Evolutionary conservation across 441 rosid species (phyloP), one percentile per base, ranked within the genome.

Genomic region (Brassica balearica): DNA sequence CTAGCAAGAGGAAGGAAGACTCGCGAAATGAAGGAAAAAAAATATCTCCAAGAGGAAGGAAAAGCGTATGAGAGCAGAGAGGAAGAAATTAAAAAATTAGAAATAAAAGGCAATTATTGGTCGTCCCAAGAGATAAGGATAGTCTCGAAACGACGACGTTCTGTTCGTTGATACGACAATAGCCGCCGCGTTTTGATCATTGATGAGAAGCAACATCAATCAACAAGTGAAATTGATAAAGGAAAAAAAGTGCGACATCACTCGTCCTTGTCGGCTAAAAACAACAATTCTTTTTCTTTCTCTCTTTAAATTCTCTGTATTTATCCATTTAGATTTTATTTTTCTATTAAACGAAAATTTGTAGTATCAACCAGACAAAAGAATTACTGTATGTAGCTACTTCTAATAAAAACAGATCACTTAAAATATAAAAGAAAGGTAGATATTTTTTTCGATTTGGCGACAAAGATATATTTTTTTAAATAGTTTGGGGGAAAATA

Each of bases 171-270:
- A 79, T 74, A 74, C 82, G 82, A 79, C 79, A 74, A 29, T 11
- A 69, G 68, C 82, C 75, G 82, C 82, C 82, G 79, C 79, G 82
- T 79, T 79, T 80, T 80, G 75, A 11, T 69, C 23, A 23, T 79
- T 69, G 53, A 56, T 79, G 79, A 19, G 19, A 19, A 19, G 19
- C 19, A 19, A 19, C 19, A 19, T 19, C 19, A 19, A 19, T 19
- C 19, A 19, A 19, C 53, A 12, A 46, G 53, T 46, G 53, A 12
- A 12, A 12, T 46, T 46, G 14, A 46, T 46, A 46, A 46, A 46
- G 53, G 53, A 46, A 46, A 61, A 61, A 61, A 34, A 73, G 60
- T 11, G 61, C 67, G 78, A 68, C 17, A 36, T 79, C 66, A 67
- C 71, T 79, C 71, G 78, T 68, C 82, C 68, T 73, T 79, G 82